Evolutionary conservation across 2,329 filamentous ascomycete genomes (phyloP), one percentile per base, ranked within the genome.

Genomic region (Chaetomium sp.): DNA sequence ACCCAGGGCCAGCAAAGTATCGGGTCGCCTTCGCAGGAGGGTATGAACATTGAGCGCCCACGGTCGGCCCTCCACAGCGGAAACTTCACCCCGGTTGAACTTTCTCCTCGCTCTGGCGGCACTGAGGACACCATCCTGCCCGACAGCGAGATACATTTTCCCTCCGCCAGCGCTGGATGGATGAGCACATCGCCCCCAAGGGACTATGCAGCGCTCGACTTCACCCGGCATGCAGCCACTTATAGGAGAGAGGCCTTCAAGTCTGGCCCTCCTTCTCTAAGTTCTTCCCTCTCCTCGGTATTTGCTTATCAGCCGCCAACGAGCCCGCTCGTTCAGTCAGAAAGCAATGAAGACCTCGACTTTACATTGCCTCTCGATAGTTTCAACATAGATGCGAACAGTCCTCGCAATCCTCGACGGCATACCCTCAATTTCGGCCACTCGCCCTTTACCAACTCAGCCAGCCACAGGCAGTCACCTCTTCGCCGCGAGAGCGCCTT

Each of bases 261-360:
- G 8, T 64, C 82, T 0, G 77, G 81, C 25, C 79, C 83, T 21
- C 88, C 89, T 8, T 88, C 87, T 0, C 73, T 90, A 10, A 89
- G 88, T 3, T 92, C 89, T 8, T 90, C 92, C 1, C 82, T 91
- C 16, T 89, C 90, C 0, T 90, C 88, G 1, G 93, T 87, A 71
- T 97, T 97, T 75, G 83, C 90, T 35, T 90, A 96, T 67, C 90
- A 94, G 77, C 87, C 91, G 2, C 94, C 95, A 0, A 98, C 95
- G 2, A 98, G 93, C 72, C 95, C 95, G 16, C 81, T 99, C 12
- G 93, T 96, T 0, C 89, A 97, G 72, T 92, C 93, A 50, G 87
- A 92, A 72, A 96, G 89, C 77, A 95, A 93, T 70, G 89, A 92
- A 7, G 92, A 95, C 70, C 74, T 90, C 25, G 88, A 92, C 64